A percentile compares a stretch with the other conserved stretches of the same genome.
These are phyloP conservation scores for Aspergillus bridgeri DNA, from an alignment of 495 filamentous ascomycete species.

Conservation along the genomic window DNA sequence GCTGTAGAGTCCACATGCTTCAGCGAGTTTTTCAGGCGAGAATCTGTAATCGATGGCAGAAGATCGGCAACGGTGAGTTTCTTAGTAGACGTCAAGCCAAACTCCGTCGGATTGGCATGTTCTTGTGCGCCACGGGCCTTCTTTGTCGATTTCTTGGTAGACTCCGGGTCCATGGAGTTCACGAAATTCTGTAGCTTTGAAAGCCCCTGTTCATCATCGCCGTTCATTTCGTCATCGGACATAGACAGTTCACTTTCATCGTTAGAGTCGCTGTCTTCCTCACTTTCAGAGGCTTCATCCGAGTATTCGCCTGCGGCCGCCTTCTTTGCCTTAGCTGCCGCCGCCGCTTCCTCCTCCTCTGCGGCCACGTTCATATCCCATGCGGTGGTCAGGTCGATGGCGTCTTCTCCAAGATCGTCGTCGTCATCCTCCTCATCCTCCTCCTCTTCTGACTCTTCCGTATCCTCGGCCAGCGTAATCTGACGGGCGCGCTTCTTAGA, in stretches of 20 bases:
- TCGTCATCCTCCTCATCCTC: constrained; percentile 46
- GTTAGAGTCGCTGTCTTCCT: constrained; percentile 41
- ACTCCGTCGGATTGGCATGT: constrained; percentile 53
- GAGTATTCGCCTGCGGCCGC: constrained; percentile 27
- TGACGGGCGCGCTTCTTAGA: constrained; percentile 32
- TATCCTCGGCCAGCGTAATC: constrained; percentile 55
- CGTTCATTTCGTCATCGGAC: constrained; percentile 57
- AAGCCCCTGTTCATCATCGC: constrained; percentile 54
- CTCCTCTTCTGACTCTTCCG: constrained; percentile 47
- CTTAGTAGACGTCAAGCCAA: constrained; percentile 53
- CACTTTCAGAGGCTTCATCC: constrained; percentile 50
- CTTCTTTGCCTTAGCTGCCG: constrained; percentile 30
- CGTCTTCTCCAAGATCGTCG: constrained; percentile 75
- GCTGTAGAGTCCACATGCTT: constrained; percentile 56
- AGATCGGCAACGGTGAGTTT: constrained; percentile 83
- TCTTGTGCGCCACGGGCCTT: constrained; percentile 41
- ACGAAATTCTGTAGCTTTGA: constrained; percentile 68
- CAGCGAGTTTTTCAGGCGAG: constrained; percentile 72
- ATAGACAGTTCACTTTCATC: constrained; percentile 48
- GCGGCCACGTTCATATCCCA: constrained; percentile 68
- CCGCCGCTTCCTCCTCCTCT: constrained; percentile 38
- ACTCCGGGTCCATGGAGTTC: constrained; percentile 55
- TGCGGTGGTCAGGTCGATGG: constrained; percentile 77
- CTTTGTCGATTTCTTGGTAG: constrained; percentile 26
- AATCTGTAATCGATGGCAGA: constrained; percentile 68